Evolutionary conservation across 176 grass and related monocot genomes (phyloP).

Genomic region (Ananas comosus): DNA sequence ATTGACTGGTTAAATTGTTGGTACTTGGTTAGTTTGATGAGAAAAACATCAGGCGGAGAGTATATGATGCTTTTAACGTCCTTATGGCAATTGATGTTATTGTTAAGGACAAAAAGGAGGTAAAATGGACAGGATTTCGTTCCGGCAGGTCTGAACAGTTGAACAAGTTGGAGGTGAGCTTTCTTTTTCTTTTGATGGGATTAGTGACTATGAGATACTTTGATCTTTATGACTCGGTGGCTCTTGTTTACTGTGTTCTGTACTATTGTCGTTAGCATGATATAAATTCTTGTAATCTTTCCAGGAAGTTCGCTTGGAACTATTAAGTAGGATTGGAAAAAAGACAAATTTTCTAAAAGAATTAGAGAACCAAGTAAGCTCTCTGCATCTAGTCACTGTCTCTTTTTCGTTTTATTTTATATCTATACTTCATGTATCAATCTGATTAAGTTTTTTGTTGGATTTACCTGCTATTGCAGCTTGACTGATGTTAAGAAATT

Average conservation of each 20-base stretch:
- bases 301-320: slow-evolving; percentile 52
- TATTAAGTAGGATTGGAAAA: slow-evolving; percentile 49
- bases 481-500: slow-evolving; percentile 4
- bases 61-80: slow-evolving; percentile 98
- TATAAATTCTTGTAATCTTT: slow-evolving; percentile 1
- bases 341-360: slow-evolving; percentile 71
- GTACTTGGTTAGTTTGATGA: slow-evolving; percentile 74
- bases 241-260: no score
- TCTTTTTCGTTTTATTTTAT: slow-evolving; percentile 25
- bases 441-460: background rate
- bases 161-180: slow-evolving; percentile 62
- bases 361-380: slow-evolving; percentile 77
- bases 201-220: no score
- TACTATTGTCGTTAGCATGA: no score
- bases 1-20: slow-evolving; percentile 9
- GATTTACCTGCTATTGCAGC: slow-evolving; percentile 2
- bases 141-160: slow-evolving; percentile 49
- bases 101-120: slow-evolving; percentile 86
- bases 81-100: slow-evolving; percentile 87
- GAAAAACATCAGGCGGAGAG: slow-evolving; percentile 88
- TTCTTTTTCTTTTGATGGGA: slow-evolving; percentile 7
- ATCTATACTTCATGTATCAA: slow-evolving; percentile 17
- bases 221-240: no score
- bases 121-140: slow-evolving; percentile 87
- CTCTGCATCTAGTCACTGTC: slow-evolving; percentile 1